Conservation (phyloP, 306 rosid species). For the Morella rubra region DNA sequence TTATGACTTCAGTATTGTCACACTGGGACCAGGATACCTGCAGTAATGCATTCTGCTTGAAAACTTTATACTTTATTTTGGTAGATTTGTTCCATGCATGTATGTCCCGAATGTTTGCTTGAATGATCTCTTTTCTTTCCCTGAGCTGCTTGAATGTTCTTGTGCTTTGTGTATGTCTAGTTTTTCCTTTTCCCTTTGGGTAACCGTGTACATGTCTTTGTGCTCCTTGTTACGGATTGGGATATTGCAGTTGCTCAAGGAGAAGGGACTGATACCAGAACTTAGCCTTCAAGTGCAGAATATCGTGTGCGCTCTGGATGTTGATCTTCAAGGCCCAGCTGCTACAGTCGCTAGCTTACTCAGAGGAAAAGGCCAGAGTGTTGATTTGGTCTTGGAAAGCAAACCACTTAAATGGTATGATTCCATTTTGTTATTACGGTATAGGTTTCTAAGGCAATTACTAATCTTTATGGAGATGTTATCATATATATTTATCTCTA, state of each 20-base stretch:
- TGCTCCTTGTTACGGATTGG: not conserved
- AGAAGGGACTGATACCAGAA: slow-evolving; percentile 80
- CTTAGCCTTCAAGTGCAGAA: slow-evolving; percentile 54
- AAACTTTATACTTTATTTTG: not conserved
- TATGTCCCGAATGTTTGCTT: slow-evolving; percentile 4
- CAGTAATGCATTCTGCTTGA: not conserved
- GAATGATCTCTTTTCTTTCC: not conserved
- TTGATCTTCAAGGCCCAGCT: slow-evolving; percentile 89
- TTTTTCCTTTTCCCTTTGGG: not conserved
- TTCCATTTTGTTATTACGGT: slow-evolving; percentile 6
- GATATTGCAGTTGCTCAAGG: slow-evolving; percentile 76
- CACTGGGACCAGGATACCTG: not conserved
- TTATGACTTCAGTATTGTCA: not conserved
- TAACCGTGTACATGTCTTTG: not conserved
- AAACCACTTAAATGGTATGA: slow-evolving; percentile 90
- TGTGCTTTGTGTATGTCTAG: not conserved
- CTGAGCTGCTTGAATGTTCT: not conserved
- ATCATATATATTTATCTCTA: slow-evolving; percentile 6
- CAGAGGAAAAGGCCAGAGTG: slow-evolving; percentile 70
- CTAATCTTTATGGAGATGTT: slow-evolving; percentile 16
- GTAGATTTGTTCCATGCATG: not conserved
- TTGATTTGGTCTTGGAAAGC: slow-evolving; percentile 89
- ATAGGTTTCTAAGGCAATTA: not conserved
- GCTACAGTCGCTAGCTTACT: slow-evolving; percentile 77
- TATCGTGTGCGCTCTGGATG: slow-evolving; percentile 86